phyloP scores from a whole-genome alignment of 2,329 filamentous ascomycete genomes.

The Tolypocladium pustulatum region DNA sequence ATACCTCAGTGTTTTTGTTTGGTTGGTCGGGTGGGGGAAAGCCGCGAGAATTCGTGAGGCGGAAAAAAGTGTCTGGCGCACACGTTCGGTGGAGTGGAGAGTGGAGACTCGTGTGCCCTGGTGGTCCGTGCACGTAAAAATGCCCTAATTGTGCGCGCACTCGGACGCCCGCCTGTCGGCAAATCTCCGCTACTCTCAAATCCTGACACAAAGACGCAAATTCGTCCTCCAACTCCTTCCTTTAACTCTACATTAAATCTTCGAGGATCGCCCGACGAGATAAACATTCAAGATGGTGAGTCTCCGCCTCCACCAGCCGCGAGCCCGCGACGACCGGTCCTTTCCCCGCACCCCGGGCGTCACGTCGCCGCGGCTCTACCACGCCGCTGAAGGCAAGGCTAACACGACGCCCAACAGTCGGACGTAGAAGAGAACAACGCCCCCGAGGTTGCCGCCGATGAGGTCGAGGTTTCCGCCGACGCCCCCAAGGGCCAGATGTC shows the following conservation, averaged over 20 bases:
- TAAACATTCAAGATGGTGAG: conserved; percentile 51
- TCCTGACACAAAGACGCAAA: conserved; percentile 20
- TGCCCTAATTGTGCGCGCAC: conserved; percentile 30
- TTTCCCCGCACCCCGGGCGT: background rate
- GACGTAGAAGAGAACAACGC: conserved; percentile 99
- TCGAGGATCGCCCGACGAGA: conserved; percentile 59
- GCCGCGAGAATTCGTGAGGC: background rate
- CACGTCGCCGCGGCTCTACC: background rate
- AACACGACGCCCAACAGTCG: conserved; percentile 51
- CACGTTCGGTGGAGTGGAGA: background rate
- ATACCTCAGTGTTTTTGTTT: conserved; percentile 28
- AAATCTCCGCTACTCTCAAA: conserved; percentile 22
- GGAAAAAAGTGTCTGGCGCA: conserved; percentile 5
- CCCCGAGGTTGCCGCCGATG: conserved; percentile 67
- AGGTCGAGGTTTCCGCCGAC: conserved; percentile 95
- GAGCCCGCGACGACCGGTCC: background rate
- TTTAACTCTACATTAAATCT: conserved; percentile 36
- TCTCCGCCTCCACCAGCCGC: conserved; percentile 6
- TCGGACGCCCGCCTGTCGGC: conserved; percentile 21
- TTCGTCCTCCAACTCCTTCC: conserved; percentile 13
- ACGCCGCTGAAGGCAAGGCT: background rate
- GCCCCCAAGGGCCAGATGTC: conserved; percentile 91
- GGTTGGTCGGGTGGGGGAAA: background rate
- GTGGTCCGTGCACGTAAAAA: conserved; percentile 31
- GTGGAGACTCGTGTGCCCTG: conserved; percentile 23